phyloP scores from a whole-genome alignment of 1,284 basidiomycete genomes.

The Fomitopsis betulina region DNA sequence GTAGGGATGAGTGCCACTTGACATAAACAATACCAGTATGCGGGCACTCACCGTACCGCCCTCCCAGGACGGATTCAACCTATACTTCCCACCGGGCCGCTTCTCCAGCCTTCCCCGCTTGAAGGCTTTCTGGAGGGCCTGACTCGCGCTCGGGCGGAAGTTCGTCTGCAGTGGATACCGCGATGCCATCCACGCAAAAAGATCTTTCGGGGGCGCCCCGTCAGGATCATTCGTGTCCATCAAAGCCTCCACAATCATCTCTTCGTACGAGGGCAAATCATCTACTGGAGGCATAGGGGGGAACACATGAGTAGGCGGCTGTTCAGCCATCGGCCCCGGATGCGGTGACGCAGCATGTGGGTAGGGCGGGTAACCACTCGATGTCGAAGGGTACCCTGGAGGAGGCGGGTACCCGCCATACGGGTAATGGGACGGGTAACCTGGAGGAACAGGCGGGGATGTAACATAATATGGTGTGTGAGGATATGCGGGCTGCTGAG shows the following conservation, averaged over 20 bases:
- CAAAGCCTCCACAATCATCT: conserved; percentile 81
- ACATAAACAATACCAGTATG: conserved; percentile 1
- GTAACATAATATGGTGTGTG: conserved; percentile 51
- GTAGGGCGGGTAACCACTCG: conserved; percentile 8
- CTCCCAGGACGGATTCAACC: conserved; percentile 68
- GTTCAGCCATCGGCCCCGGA: conserved; percentile 23
- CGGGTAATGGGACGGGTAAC: conserved; percentile 23
- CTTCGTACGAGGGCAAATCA: conserved; percentile 79
- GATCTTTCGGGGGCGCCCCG: conserved; percentile 71
- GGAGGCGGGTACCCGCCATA: conserved; percentile 37
- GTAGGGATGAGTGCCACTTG: background rate
- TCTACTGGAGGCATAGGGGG: conserved; percentile 36
- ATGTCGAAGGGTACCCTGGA: conserved; percentile 27
- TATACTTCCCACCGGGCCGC: conserved; percentile 62
- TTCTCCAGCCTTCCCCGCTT: conserved; percentile 75
- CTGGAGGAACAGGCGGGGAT: conserved; percentile 15
- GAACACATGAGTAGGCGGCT: conserved; percentile 22
- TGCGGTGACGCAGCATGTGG: conserved; percentile 21
- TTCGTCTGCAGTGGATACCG: conserved; percentile 81
- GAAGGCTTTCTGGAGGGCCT: conserved; percentile 78
- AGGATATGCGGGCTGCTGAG: conserved; percentile 46
- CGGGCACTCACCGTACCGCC: conserved; percentile 64
- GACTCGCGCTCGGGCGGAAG: conserved; percentile 79
- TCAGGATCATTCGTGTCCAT: conserved; percentile 58
- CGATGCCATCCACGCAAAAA: conserved; percentile 76